Conservation (phyloP, 768 basidiomycete species). For the Podaxis sp. region DNA sequence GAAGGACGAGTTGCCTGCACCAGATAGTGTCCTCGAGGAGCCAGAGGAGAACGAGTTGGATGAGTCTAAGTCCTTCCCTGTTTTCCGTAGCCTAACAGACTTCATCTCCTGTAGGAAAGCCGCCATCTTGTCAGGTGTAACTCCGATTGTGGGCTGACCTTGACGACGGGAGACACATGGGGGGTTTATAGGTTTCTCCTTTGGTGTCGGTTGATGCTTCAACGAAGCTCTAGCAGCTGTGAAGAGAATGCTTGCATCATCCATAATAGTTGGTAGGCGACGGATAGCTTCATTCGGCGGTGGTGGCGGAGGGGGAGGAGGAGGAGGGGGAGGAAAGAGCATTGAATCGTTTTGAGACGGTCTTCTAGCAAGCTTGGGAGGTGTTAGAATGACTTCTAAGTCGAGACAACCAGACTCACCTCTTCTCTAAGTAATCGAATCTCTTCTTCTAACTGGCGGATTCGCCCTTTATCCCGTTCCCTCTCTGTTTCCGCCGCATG, state of each 20-base stretch:
- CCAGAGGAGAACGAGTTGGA: conserved; percentile 16
- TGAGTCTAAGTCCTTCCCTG: conserved; percentile 24
- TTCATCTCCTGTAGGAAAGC: conserved; percentile 82
- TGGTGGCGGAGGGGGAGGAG: conserved; percentile 45
- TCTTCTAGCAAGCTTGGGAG: conserved; percentile 46
- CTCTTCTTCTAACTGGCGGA: conserved; percentile 66
- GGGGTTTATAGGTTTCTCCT: conserved; percentile 69
- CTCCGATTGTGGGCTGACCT: conserved; percentile 68
- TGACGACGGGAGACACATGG: conserved; percentile 38
- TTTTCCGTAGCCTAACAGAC: conserved; percentile 65
- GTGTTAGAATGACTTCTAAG: background rate
- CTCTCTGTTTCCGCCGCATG: conserved; percentile 38
- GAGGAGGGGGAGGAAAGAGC: conserved; percentile 35
- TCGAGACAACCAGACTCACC: conserved; percentile 31
- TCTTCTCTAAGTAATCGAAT: conserved; percentile 57
- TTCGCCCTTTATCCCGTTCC: conserved; percentile 59
- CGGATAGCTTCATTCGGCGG: conserved; percentile 33
- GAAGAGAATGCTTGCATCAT: conserved; percentile 38
- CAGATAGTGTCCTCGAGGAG: conserved; percentile 2
- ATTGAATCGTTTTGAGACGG: conserved; percentile 21
- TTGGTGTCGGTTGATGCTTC: conserved; percentile 53
- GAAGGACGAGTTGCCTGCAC: background rate
- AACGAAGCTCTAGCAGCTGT: conserved; percentile 65
- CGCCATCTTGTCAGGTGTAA: conserved; percentile 80
- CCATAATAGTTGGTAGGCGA: conserved; percentile 37